Evolutionary conservation across 108 stramenopile species (phyloP), one percentile per base, ranked within the genome.

Genomic region (Aurantiochytrium sp.): DNA sequence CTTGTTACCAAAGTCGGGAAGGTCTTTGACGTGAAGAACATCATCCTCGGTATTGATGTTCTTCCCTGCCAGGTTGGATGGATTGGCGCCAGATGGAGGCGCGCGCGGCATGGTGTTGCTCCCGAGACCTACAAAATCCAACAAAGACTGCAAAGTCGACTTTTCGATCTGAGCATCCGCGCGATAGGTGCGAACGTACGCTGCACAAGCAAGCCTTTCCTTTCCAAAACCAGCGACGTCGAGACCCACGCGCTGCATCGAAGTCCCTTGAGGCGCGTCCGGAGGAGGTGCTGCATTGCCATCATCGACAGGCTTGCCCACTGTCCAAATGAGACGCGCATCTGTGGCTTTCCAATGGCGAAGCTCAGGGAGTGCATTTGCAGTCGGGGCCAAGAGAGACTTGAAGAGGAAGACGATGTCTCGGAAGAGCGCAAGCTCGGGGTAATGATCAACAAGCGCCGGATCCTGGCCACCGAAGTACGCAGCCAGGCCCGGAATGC

Each of bases 331-430:
- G 12, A 94, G 89, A 29, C 73, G 44, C 5, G 93, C 94, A 14
- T 94, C 94, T 44, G 72, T 88, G 3, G 91, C 88, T 23, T 43
- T 58, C 91, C 91, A 91, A 10, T 88, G 47, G 16, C 72, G 71
- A 19, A 92, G 43, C 87, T 91, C 92, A 4, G 93, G 93, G 42
- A 94, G 58, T 5, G 91, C 72, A 53, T 93, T 92, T 1, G 92
- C 91, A 1, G 92, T 93, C n/a, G 94, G 94, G 23, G 89, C 92
- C 91, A 93, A 92, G 44, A 94, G 89, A 4, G 92, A 90, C 90
- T 98, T 98, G 94, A 99, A 98, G 87, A 98, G 95, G 87, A 98
- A 99, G 23, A 98, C 96, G 87, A 98, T 98, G 89, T 99, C 99
- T 44, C 99, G 95, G 60, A 99, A 98, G 90, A 96, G 97, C 60